Evolutionary conservation across 495 filamentous ascomycete genomes (phyloP).

Genomic region (Elaphomyces granulatus): DNA sequence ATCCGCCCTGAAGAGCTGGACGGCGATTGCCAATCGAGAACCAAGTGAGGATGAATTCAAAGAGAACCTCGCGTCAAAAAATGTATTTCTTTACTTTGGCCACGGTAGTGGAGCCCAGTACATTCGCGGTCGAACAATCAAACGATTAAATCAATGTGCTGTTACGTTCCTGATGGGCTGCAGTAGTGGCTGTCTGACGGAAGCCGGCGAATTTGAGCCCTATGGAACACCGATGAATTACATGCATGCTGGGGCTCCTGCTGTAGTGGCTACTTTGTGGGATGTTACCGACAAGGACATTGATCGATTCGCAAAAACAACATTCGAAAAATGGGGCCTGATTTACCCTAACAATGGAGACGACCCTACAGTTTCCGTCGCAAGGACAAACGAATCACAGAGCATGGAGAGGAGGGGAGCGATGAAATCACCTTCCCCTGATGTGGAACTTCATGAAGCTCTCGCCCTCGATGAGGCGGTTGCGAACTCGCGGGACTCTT

Average conservation of each 20-base stretch:
- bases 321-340: slow-evolving; percentile 78
- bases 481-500: slow-evolving; percentile 51
- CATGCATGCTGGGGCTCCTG: slow-evolving; percentile 68
- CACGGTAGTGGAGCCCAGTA: slow-evolving; percentile 94
- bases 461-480: slow-evolving; percentile 62
- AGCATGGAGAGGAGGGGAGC: slow-evolving; percentile 14
- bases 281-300: slow-evolving; percentile 96
- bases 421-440: slow-evolving; percentile 7
- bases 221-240: slow-evolving; percentile 85
- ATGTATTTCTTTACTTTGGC: slow-evolving; percentile 82
- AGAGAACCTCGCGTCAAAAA: slow-evolving; percentile 38
- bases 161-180: slow-evolving; percentile 90
- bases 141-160: slow-evolving; percentile 59
- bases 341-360: slow-evolving; percentile 15
- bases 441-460: background rate
- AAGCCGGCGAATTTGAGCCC: slow-evolving; percentile 77
- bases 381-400: slow-evolving; percentile 6
- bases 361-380: slow-evolving; percentile 6
- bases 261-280: slow-evolving; percentile 84
- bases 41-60: slow-evolving; percentile 71
- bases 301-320: slow-evolving; percentile 66
- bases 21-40: slow-evolving; percentile 44
- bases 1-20: slow-evolving; percentile 44
- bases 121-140: slow-evolving; percentile 65
- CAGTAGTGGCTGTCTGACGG: slow-evolving; percentile 58